These are phyloP conservation scores for Ziziphus jujuba DNA, from an alignment of 306 rosid genomes.

Conservation along the genomic window DNA sequence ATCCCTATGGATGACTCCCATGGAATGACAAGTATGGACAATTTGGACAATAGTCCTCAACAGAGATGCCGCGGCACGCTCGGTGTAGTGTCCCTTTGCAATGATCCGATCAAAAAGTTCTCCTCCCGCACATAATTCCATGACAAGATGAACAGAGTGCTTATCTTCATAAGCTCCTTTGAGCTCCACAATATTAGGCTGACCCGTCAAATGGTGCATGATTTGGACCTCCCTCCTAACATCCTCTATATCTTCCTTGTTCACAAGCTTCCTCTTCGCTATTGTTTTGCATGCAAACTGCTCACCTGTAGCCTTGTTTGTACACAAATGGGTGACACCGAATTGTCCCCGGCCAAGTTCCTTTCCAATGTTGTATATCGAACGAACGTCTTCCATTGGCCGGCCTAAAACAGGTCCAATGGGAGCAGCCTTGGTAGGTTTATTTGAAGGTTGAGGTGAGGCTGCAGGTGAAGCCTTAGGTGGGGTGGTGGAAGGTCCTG, in stretches of 20 bases:
- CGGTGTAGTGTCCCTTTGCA: constrained; percentile 92
- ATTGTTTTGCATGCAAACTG: constrained; percentile 90
- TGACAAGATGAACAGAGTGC: constrained; percentile 83
- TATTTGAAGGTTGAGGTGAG: constrained; percentile 36
- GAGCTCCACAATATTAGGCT: constrained; percentile 82
- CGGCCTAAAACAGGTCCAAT: constrained; percentile 77
- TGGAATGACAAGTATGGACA: constrained; percentile 88
- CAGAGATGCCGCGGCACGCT: constrained; percentile 86
- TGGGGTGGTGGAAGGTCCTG: constrained; percentile 3
- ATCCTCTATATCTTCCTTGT: constrained; percentile 83
- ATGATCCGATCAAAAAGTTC: constrained; percentile 93
- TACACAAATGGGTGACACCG: constrained; percentile 83
- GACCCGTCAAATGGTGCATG: constrained; percentile 91
- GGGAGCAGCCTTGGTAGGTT: constrained; percentile 30
- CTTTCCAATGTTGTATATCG: constrained; percentile 64
- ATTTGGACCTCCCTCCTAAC: constrained; percentile 94
- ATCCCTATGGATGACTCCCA: constrained; percentile 97
- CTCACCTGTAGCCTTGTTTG: constrained; percentile 67
- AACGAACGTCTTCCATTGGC: constrained; percentile 78
- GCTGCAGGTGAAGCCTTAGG: constrained; percentile 20
- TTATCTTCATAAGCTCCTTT: constrained; percentile 88
- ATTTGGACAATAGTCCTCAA: constrained; percentile 82
- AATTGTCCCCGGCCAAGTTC: constrained; percentile 95
- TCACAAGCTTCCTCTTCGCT: constrained; percentile 82
- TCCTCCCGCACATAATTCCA: constrained; percentile 96